Percentiles rank a stretch among this genome's conserved stretches.
These are phyloP conservation scores for Cucurbitaria berberidis DNA, from an alignment of 2,329 filamentous ascomycete genomes.

Conservation along the genomic window DNA sequence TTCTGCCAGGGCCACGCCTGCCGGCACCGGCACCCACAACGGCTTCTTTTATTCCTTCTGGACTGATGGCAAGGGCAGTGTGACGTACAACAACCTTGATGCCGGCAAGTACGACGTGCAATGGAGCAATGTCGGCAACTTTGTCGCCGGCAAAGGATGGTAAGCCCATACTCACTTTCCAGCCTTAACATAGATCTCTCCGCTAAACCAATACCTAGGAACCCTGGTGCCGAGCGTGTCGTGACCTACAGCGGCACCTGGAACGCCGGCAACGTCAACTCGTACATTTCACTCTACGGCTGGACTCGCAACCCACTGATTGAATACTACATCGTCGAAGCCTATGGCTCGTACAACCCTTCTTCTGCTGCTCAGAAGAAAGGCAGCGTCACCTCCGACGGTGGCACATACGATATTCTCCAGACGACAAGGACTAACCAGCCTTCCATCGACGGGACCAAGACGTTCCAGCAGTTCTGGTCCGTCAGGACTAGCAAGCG, in stretches of 20 bases:
- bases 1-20: slow-evolving; percentile 25
- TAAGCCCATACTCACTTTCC: slow-evolving; percentile 1
- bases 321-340: slow-evolving; percentile 66
- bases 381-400: slow-evolving; percentile 60
- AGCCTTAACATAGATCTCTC: no score
- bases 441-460: slow-evolving; percentile 61
- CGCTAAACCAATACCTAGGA: slow-evolving; percentile 21
- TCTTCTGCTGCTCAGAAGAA: slow-evolving; percentile 55
- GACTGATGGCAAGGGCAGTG: slow-evolving; percentile 59
- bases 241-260: slow-evolving; percentile 59
- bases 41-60: slow-evolving; percentile 59
- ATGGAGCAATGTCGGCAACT: slow-evolving; percentile 61
- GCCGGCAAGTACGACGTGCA: slow-evolving; percentile 53
- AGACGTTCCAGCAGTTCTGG: slow-evolving; percentile 63
- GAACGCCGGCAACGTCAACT: slow-evolving; percentile 55
- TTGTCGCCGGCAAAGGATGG: slow-evolving; percentile 65
- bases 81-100: slow-evolving; percentile 61
- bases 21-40: slow-evolving; percentile 37
- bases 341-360: slow-evolving; percentile 58
- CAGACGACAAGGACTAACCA: slow-evolving; percentile 57
- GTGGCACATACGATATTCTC: slow-evolving; percentile 61
- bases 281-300: slow-evolving; percentile 64
- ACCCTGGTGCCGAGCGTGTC: slow-evolving; percentile 56
- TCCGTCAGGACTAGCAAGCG: slow-evolving; percentile 59
- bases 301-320: slow-evolving; percentile 62